phyloP scores from a whole-genome alignment of 352 stramenopile genomes.

The Globisporangium uncinulatum region DNA sequence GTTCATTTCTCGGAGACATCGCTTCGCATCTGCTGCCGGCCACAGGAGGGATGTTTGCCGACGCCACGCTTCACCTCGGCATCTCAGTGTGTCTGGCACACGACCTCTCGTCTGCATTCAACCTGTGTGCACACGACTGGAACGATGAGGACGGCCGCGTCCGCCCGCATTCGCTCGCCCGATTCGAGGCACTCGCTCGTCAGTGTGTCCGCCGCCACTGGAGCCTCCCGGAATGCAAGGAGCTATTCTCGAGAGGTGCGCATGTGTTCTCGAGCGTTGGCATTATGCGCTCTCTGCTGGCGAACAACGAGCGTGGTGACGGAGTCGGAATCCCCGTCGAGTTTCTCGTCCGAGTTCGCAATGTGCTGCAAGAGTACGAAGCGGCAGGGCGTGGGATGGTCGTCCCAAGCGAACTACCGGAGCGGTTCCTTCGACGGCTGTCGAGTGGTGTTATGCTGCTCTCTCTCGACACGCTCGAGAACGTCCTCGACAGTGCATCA shows the following conservation, averaged over 20 bases:
- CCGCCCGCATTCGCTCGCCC: not conserved
- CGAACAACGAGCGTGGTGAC: not conserved
- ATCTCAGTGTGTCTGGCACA: constrained; percentile 23
- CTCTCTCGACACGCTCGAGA: constrained; percentile 40
- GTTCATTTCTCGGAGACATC: constrained; percentile 24
- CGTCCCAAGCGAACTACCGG: constrained; percentile 5
- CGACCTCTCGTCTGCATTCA: constrained; percentile 22
- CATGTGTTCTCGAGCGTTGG: constrained; percentile 45
- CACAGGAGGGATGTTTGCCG: constrained; percentile 17
- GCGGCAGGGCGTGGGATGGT: constrained; percentile 18
- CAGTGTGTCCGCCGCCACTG: constrained; percentile 37
- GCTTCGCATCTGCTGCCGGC: constrained; percentile 19
- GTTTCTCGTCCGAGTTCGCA: constrained; percentile 22
- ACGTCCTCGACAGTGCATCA: constrained; percentile 8
- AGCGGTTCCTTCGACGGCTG: constrained; percentile 24
- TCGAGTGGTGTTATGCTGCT: constrained; percentile 21
- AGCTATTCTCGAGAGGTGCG: constrained; percentile 27
- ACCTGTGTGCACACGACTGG: constrained; percentile 1
- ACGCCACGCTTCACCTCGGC: constrained; percentile 35
- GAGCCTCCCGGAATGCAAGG: constrained; percentile 23
- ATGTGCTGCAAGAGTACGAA: constrained; percentile 40
- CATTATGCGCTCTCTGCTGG: constrained; percentile 25
- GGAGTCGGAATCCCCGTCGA: constrained; percentile 20
- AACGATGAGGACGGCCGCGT: not conserved
- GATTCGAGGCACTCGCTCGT: constrained; percentile 21